Evolutionary conservation across 306 rosid genomes (phyloP).

Genomic region (peach (Prunus persica)): DNA sequence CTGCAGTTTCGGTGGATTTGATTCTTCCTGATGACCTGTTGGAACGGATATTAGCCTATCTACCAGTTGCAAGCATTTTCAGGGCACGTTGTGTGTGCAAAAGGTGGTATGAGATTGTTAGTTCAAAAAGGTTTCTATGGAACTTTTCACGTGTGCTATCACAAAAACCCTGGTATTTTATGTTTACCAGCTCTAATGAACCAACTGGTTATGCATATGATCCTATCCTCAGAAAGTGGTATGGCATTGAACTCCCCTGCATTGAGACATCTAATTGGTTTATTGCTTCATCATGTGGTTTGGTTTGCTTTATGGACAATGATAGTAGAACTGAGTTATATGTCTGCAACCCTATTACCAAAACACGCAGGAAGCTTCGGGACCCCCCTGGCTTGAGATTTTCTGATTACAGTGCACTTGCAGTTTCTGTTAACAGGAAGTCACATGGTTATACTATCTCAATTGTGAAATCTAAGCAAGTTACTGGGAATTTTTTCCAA

Average conservation of each 20-base stretch:
- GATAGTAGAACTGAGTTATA: conserved; percentile 58
- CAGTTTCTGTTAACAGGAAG: conserved; percentile 57
- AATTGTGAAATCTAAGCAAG: conserved; percentile 79
- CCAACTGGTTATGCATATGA: conserved; percentile 76
- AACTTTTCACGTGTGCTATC: conserved; percentile 49
- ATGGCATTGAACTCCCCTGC: conserved; percentile 72
- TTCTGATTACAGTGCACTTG: conserved; percentile 79
- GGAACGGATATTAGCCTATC: conserved; percentile 82
- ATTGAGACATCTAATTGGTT: conserved; percentile 58
- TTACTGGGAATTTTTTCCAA: conserved; percentile 67
- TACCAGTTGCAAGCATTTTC: conserved; percentile 80
- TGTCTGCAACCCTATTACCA: conserved; percentile 81
- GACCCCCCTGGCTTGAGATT: conserved; percentile 59
- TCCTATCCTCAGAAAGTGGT: conserved; percentile 83
- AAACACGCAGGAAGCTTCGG: conserved; percentile 47
- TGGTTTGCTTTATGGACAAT: conserved; percentile 88
- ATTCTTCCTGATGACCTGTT: conserved; percentile 80
- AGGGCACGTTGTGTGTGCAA: conserved; percentile 81
- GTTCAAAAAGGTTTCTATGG: conserved; percentile 68
- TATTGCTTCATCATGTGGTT: conserved; percentile 69
- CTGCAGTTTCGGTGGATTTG: conserved; percentile 47
- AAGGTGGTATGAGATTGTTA: conserved; percentile 75
- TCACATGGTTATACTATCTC: conserved; percentile 55
- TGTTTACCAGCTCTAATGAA: conserved; percentile 81
- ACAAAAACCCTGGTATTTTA: conserved; percentile 93